phyloP scores from a whole-genome alignment of 352 stramenopile species.

The Phytophthora hibernalis region DNA sequence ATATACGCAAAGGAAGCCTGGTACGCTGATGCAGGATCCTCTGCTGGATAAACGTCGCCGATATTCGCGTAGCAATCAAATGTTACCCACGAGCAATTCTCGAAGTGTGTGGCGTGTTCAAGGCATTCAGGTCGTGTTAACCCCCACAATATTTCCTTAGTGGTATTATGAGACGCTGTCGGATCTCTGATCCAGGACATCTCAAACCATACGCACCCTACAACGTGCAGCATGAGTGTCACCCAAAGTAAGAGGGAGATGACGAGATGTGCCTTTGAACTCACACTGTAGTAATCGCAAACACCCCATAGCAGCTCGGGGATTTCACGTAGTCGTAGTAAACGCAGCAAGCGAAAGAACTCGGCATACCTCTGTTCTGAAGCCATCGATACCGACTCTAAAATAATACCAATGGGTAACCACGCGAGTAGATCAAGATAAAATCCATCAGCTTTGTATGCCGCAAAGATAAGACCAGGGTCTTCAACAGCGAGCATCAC shows the following conservation, averaged over 20 bases:
- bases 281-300: conserved; percentile 67
- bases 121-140: conserved; percentile 46
- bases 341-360: conserved; percentile 53
- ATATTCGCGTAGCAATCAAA: conserved; percentile 80
- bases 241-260: conserved; percentile 58
- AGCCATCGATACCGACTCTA: conserved; percentile 47
- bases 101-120: conserved; percentile 52
- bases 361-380: conserved; percentile 39
- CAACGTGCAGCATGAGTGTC: conserved; percentile 61
- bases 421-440: conserved; percentile 59
- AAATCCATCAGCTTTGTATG: conserved; percentile 66
- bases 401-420: conserved; percentile 51
- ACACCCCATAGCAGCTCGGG: conserved; percentile 56
- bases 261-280: conserved; percentile 68
- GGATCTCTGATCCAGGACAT: conserved; percentile 44
- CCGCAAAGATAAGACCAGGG: conserved; percentile 60
- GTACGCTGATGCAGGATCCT: conserved; percentile 53
- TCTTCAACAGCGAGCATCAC: conserved; percentile 68
- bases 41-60: conserved; percentile 49
- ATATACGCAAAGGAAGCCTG: conserved; percentile 68
- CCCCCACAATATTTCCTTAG: conserved; percentile 1
- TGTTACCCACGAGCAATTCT: conserved; percentile 77
- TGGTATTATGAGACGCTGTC: not conserved
- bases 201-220: conserved; percentile 76
- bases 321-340: conserved; percentile 63